Evolutionary conservation across 164 flowering plant species (phyloP).

Genomic region (Umbilicus rupestris): DNA sequence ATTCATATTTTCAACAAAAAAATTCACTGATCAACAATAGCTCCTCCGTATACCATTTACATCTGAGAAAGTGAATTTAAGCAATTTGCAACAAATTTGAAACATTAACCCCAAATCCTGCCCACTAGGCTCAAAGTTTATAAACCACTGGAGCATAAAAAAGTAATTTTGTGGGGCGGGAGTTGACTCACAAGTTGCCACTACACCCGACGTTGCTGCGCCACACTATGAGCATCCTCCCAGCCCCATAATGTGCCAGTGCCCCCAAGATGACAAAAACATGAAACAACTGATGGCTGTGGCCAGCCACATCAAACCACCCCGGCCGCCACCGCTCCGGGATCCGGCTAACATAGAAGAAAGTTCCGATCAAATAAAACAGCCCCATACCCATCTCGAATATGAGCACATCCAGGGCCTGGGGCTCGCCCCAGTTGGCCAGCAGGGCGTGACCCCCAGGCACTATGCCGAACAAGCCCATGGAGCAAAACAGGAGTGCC

Average conservation of each 20-base stretch:
- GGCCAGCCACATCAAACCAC: slow-evolving; percentile 2
- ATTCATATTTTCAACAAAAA: no score
- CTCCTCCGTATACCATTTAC: no score
- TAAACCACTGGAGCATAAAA: no score
- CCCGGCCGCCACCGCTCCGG: slow-evolving; percentile 3
- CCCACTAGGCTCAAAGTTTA: no score
- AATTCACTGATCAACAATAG: no score
- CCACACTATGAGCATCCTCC: slow-evolving; percentile 1
- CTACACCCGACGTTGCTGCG: neutral
- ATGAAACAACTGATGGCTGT: neutral
- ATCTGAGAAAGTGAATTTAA: no score
- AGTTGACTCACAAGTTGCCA: neutral
- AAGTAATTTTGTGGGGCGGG: no score
- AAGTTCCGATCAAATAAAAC: neutral
- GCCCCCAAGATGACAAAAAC: slow-evolving; percentile 1
- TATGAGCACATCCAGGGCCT: neutral
- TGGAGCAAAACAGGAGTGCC: neutral
- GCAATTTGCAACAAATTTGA: no score
- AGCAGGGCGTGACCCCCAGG: neutral
- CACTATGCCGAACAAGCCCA: neutral
- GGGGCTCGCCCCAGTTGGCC: neutral
- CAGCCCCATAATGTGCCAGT: neutral
- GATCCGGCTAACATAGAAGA: slow-evolving; percentile 1
- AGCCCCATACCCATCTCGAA: neutral
- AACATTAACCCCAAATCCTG: no score